Percentiles rank a stretch among this genome's conserved stretches.
Conservation (phyloP, 208 protist species). For the Trypanosoma caninum region DNA sequence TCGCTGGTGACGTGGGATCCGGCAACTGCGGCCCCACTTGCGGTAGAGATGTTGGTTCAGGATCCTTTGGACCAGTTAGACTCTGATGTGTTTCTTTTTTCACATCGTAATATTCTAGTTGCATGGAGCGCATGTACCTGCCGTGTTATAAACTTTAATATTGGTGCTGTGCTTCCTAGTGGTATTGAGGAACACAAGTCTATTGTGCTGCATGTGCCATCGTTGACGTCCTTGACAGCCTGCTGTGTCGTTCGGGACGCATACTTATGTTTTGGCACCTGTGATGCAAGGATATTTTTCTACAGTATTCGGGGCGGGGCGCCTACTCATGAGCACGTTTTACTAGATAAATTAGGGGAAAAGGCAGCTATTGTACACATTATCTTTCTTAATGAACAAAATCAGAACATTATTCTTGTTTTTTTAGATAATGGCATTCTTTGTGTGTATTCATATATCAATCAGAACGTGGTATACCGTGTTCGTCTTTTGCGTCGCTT, state of each 20-base stretch:
- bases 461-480: constrained; percentile 38
- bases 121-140: constrained; percentile 58
- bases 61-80: constrained; percentile 22
- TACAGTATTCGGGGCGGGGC: constrained; percentile 67
- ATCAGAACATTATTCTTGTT: constrained; percentile 66
- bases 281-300: constrained; percentile 68
- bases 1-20: constrained; percentile 66
- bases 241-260: constrained; percentile 81
- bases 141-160: constrained; percentile 48
- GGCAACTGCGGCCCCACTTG: constrained; percentile 36
- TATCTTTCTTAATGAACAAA: constrained; percentile 64
- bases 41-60: constrained; percentile 37
- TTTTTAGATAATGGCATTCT: constrained; percentile 69
- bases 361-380: constrained; percentile 62
- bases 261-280: constrained; percentile 75
- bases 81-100: constrained; percentile 39
- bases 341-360: constrained; percentile 38
- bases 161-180: constrained; percentile 38
- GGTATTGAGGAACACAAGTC: constrained; percentile 60
- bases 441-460: constrained; percentile 68
- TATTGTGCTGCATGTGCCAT: constrained; percentile 53
- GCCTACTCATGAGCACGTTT: constrained; percentile 51
- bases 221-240: constrained; percentile 62
- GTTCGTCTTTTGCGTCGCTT: constrained; percentile 34
- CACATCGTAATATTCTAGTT: constrained; percentile 46